Conservation (phyloP, 306 rosid species). For the Begonia loranthoides region DNA sequence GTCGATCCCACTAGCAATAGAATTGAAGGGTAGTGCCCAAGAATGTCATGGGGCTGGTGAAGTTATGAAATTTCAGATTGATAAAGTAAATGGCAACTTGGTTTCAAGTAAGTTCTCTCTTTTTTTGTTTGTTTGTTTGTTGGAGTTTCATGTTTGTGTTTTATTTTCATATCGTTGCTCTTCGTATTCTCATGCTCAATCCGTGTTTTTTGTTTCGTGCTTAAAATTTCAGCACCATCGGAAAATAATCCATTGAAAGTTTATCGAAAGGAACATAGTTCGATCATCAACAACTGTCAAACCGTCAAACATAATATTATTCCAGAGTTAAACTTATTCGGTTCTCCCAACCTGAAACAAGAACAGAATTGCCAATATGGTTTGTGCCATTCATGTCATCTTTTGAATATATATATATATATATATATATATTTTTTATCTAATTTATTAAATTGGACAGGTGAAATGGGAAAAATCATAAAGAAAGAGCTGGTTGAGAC, state of each 20-base stretch:
- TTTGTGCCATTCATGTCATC: slow-evolving; percentile 1
- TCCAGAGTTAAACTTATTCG: slow-evolving; percentile 3
- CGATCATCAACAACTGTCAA: slow-evolving; percentile 9
- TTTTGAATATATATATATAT: background rate
- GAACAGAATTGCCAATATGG: slow-evolving; percentile 3
- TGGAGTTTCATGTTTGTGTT: background rate
- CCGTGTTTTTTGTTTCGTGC: slow-evolving; percentile 8
- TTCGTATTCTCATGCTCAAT: background rate
- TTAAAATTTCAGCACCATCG: slow-evolving; percentile 11
- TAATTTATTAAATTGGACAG: slow-evolving; percentile 19
- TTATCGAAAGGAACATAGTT: slow-evolving; percentile 6
- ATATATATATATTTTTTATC: no score
- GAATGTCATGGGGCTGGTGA: background rate
- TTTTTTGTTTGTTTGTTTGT: slow-evolving; percentile 1
- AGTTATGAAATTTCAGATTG: slow-evolving; percentile 13
- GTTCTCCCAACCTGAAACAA: background rate
- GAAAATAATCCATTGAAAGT: slow-evolving; percentile 15
- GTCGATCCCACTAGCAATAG: slow-evolving; percentile 4
- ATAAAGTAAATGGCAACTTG: slow-evolving; percentile 21
- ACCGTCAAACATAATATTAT: slow-evolving; percentile 4
- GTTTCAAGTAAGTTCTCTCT: slow-evolving; percentile 12
- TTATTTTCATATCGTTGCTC: background rate
- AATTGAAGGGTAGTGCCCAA: slow-evolving; percentile 8
- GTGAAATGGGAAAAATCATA: slow-evolving; percentile 5
- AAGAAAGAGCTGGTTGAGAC: slow-evolving; percentile 20